A percentile compares a stretch with the other conserved stretches of the same genome.
These are phyloP conservation scores for Hypoxylon sp. DNA, from an alignment of 2,329 filamentous ascomycete species.

Conservation along the genomic window DNA sequence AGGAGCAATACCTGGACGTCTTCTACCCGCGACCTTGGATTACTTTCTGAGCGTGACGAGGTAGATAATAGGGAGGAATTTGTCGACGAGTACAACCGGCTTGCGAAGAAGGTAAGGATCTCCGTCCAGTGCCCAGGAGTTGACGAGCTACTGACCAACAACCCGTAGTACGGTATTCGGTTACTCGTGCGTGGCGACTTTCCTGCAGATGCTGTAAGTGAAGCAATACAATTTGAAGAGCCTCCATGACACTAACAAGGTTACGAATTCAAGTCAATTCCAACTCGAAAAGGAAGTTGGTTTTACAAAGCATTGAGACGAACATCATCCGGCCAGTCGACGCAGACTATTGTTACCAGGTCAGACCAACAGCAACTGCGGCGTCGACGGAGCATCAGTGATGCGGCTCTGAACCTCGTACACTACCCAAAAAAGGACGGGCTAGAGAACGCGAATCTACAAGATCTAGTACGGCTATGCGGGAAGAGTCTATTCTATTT, in stretches of 20 bases:
- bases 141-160: conserved; percentile 28
- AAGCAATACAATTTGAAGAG: not conserved
- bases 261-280: conserved; percentile 33
- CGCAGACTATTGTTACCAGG: conserved; percentile 50
- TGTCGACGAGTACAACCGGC: conserved; percentile 71
- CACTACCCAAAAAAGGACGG: conserved; percentile 61
- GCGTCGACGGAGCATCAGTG: conserved; percentile 69
- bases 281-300: conserved; percentile 57
- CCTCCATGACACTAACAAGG: conserved; percentile 16
- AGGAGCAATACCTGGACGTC: conserved; percentile 70
- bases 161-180: conserved; percentile 68
- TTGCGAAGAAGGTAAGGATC: conserved; percentile 68
- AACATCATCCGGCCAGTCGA: conserved; percentile 52
- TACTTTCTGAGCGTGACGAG: conserved; percentile 65
- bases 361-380: conserved; percentile 52
- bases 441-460: conserved; percentile 66
- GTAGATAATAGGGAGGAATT: conserved; percentile 65
- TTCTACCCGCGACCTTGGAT: conserved; percentile 65
- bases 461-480: conserved; percentile 73
- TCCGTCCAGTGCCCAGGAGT: not conserved
- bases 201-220: conserved; percentile 44
- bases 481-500: conserved; percentile 75
- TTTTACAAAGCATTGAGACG: conserved; percentile 57
- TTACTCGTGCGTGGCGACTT: conserved; percentile 52
- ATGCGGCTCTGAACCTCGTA: conserved; percentile 65